Conservation (phyloP, 129 eudicot genomes). For the Chrysanthemum lavandulifolium region DNA sequence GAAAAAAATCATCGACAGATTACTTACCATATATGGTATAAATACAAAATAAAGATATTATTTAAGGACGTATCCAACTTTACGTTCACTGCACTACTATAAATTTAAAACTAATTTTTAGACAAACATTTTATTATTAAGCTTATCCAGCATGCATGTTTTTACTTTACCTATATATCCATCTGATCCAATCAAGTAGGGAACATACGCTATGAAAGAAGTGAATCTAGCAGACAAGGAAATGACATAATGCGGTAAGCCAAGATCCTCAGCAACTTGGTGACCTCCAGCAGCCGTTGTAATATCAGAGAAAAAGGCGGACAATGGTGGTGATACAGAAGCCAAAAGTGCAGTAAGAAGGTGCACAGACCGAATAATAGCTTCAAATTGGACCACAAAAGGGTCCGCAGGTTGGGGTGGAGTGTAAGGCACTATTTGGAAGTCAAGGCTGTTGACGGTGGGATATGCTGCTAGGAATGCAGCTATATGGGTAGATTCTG, state of each 20-base stretch:
- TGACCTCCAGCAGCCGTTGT: conserved; percentile 18
- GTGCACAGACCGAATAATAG: conserved; percentile 38
- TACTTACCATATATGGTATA: too few species aligned
- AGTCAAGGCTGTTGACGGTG: conserved; percentile 31
- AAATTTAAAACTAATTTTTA: too few species aligned
- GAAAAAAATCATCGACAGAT: too few species aligned
- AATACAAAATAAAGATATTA: too few species aligned
- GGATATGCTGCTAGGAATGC: conserved; percentile 43
- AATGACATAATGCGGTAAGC: conserved; percentile 29
- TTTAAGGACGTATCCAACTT: too few species aligned
- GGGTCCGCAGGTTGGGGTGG: conserved; percentile 40
- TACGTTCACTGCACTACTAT: too few species aligned
- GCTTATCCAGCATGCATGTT: too few species aligned
- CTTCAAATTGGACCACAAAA: conserved; percentile 41
- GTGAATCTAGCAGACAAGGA: conserved; percentile 52
- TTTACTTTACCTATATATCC: background rate
- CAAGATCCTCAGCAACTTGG: conserved; percentile 30
- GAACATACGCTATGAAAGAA: conserved; percentile 28
- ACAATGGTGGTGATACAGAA: conserved; percentile 44
- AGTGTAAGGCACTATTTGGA: conserved; percentile 39
- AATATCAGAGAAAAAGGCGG: conserved; percentile 49
- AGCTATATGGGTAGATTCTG: conserved; percentile 43
- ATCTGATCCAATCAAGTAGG: background rate
- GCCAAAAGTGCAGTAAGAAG: conserved; percentile 42
- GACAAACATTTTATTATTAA: too few species aligned